Evolutionary conservation across 352 stramenopile species (phyloP).

Genomic region (Phytophthora gonapodyides): DNA sequence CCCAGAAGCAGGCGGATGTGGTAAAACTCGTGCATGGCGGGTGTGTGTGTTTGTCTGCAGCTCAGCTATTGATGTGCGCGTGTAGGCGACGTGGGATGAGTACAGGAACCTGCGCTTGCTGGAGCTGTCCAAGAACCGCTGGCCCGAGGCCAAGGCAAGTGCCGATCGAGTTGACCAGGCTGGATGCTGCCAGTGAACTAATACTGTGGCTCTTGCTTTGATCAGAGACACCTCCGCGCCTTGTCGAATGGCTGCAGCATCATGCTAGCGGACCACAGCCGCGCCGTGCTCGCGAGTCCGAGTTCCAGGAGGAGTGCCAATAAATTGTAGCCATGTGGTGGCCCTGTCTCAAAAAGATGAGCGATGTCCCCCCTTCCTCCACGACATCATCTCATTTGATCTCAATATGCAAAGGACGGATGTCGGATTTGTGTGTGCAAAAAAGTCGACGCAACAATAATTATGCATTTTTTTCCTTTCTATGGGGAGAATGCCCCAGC

Average conservation of each 20-base stretch:
- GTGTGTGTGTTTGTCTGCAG: background rate
- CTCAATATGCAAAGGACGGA: background rate
- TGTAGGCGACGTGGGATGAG: slow-evolving; percentile 66
- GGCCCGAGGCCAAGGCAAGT: slow-evolving; percentile 65
- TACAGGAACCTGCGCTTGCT: slow-evolving; percentile 70
- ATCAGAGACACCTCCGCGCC: slow-evolving; percentile 61
- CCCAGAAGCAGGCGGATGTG: slow-evolving; percentile 48
- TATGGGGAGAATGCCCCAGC: slow-evolving; percentile 22
- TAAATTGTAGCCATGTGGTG: slow-evolving; percentile 22
- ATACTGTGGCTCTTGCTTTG: slow-evolving; percentile 5
- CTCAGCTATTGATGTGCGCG: slow-evolving; percentile 2
- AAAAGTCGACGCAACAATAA: background rate
- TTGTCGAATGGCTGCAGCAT: slow-evolving; percentile 82
- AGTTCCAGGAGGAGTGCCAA: background rate
- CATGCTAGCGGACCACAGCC: slow-evolving; percentile 46
- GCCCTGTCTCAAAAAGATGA: slow-evolving; percentile 21
- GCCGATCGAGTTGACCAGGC: background rate
- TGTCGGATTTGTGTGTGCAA: background rate
- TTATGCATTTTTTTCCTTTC: background rate
- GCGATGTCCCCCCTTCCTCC: slow-evolving; percentile 4
- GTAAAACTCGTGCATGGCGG: slow-evolving; percentile 2
- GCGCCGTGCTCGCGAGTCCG: background rate
- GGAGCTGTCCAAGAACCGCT: slow-evolving; percentile 71
- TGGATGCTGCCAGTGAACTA: slow-evolving; percentile 4
- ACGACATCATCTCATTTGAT: background rate